These are phyloP conservation scores for Didymosphaeria variabile DNA, from an alignment of 2,329 filamentous ascomycete genomes.

Conservation along the genomic window DNA sequence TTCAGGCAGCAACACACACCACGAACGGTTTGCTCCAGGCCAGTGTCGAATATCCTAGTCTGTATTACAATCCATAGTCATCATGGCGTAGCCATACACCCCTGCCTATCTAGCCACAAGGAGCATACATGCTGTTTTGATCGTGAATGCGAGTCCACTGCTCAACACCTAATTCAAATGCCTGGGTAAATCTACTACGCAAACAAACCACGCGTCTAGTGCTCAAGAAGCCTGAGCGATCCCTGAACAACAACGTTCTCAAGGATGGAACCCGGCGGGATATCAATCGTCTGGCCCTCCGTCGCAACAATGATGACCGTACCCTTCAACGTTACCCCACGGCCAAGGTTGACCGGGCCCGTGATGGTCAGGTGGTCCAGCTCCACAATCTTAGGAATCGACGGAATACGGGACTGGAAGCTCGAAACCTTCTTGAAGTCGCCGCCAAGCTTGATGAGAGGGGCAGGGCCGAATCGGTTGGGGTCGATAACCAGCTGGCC, in stretches of 20 bases:
- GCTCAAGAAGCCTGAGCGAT: constrained; percentile 79
- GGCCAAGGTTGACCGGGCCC: constrained; percentile 94
- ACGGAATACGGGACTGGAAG: constrained; percentile 87
- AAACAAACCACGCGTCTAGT: constrained; percentile 55
- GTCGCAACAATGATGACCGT: constrained; percentile 99
- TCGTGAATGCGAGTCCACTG: constrained; percentile 16
- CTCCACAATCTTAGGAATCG: constrained; percentile 90
- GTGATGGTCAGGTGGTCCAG: constrained; percentile 97
- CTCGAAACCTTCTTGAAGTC: constrained; percentile 99
- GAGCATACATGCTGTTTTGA: constrained; percentile 32
- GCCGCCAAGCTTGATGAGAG: constrained; percentile 96
- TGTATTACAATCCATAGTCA: constrained; percentile 38
- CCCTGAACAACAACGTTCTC: constrained; percentile 99
- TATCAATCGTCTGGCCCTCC: constrained; percentile 96
- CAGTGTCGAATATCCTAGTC: constrained; percentile 19
- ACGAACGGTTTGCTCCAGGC: not conserved
- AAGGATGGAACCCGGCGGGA: constrained; percentile 93
- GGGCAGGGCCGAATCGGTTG: constrained; percentile 93
- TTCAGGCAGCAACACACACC: constrained; percentile 14
- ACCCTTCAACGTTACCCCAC: constrained; percentile 94
- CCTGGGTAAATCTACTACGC: constrained; percentile 37
- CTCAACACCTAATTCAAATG: constrained; percentile 29
- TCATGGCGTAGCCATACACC: constrained; percentile 22
- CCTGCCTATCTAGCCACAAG: constrained; percentile 35
- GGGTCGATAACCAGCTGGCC: constrained; percentile 97